phyloP scores from a whole-genome alignment of 345 rosid genomes.

The Sisymbrium irio region DNA sequence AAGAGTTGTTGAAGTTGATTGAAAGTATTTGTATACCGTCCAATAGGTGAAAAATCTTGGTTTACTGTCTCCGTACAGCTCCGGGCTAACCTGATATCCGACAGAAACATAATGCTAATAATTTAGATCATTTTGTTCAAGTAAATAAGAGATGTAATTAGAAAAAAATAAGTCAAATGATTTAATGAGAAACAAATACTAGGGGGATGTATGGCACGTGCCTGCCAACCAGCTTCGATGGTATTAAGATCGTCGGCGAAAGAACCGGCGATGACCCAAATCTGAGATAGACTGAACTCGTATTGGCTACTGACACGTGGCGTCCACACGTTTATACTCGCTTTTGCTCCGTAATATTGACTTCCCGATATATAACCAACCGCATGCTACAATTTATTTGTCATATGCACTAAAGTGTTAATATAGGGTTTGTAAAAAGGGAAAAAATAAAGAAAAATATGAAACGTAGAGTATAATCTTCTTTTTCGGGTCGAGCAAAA shows the following conservation, averaged over 20 bases:
- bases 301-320: slow-evolving; percentile 77
- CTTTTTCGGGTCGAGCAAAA: slow-evolving; percentile 50
- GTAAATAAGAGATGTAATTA: not conserved
- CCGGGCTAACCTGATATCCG: slow-evolving; percentile 93
- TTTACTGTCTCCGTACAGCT: slow-evolving; percentile 84
- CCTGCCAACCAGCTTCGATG: slow-evolving; percentile 99
- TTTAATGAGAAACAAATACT: not conserved
- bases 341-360: slow-evolving; percentile 90
- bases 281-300: slow-evolving; percentile 92
- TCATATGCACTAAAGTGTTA: not conserved
- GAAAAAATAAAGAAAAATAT: not conserved
- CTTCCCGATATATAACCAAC: slow-evolving; percentile 92
- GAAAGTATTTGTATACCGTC: slow-evolving; percentile 61
- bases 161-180: not conserved
- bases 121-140: not conserved
- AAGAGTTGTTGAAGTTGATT: slow-evolving; percentile 2
- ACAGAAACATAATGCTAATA: slow-evolving; percentile 4
- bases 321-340: slow-evolving; percentile 93
- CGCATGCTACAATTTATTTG: slow-evolving; percentile 67
- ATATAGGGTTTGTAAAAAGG: not conserved
- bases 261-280: slow-evolving; percentile 98
- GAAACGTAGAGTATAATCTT: slow-evolving; percentile 11
- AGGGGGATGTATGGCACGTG: slow-evolving; percentile 18
- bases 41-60: slow-evolving; percentile 98
- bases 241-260: slow-evolving; percentile 94